phyloP scores from a whole-genome alignment of 768 basidiomycete species.

The Phanerodontia chrysosporium region DNA sequence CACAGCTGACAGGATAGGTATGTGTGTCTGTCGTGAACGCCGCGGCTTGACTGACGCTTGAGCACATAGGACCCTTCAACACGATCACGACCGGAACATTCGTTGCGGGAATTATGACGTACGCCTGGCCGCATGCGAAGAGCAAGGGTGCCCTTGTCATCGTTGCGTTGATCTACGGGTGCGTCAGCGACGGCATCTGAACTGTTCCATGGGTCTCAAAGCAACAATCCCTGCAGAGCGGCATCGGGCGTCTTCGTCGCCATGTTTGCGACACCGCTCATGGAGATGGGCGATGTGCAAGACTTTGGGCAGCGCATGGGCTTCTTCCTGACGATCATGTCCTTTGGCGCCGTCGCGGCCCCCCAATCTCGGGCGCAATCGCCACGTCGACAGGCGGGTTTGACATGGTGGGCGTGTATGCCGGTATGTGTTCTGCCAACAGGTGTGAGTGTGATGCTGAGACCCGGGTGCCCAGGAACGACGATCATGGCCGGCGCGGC shows the following conservation, averaged over 20 bases:
- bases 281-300: conserved; percentile 52
- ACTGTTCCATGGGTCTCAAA: too few species aligned
- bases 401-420: conserved; percentile 27
- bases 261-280: conserved; percentile 55
- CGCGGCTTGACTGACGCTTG: neutral
- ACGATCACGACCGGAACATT: conserved; percentile 62
- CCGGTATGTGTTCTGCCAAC: conserved; percentile 3
- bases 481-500: neutral
- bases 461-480: neutral
- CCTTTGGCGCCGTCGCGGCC: conserved; percentile 65
- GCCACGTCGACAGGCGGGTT: conserved; percentile 48
- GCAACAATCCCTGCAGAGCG: conserved; percentile 36
- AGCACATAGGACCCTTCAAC: conserved; percentile 59
- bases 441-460: neutral
- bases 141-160: conserved; percentile 42
- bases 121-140: conserved; percentile 64
- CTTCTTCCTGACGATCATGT: conserved; percentile 56
- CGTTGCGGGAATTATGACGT: conserved; percentile 54
- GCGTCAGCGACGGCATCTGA: conserved; percentile 20
- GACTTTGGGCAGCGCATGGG: conserved; percentile 67
- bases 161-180: conserved; percentile 65
- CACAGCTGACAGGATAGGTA: conserved; percentile 52
- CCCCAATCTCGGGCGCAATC: conserved; percentile 74
- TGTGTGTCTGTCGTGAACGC: conserved; percentile 2
- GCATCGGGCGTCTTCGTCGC: conserved; percentile 55